These are phyloP conservation scores for Ceratocystis eucalypticola DNA, from an alignment of 2,329 filamentous ascomycete genomes.

Conservation along the genomic window DNA sequence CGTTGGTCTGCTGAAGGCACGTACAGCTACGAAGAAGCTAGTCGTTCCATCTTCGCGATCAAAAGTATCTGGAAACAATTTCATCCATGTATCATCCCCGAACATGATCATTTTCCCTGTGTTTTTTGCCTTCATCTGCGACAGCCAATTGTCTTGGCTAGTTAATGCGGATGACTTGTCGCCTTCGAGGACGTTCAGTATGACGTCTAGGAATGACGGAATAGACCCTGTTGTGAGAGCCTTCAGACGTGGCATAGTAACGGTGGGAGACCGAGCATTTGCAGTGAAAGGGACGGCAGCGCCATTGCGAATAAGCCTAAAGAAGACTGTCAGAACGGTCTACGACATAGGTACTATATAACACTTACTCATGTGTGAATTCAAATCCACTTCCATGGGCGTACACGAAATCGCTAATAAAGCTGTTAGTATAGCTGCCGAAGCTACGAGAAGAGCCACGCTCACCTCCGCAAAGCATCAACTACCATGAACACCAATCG, in stretches of 20 bases:
- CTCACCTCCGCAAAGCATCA: conserved; percentile 77
- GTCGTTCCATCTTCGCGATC: conserved; percentile 80
- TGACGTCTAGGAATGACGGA: conserved; percentile 94
- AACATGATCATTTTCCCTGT: conserved; percentile 78
- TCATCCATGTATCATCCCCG: conserved; percentile 96
- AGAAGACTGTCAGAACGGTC: neutral
- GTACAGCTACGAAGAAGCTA: conserved; percentile 93
- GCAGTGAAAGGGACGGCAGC: conserved; percentile 85
- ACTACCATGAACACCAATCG: conserved; percentile 95
- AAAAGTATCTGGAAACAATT: conserved; percentile 84
- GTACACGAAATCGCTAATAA: conserved; percentile 78
- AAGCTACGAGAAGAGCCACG: neutral
- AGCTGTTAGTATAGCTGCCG: conserved; percentile 20
- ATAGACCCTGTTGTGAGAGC: conserved; percentile 95
- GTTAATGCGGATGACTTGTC: conserved; percentile 82
- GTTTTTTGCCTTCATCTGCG: conserved; percentile 67
- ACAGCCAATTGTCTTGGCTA: conserved; percentile 87
- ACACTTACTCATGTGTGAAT: conserved; percentile 71
- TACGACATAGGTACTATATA: neutral
- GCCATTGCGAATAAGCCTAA: conserved; percentile 69
- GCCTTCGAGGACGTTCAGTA: conserved; percentile 89
- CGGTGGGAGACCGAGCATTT: conserved; percentile 88
- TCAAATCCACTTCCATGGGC: conserved; percentile 64
- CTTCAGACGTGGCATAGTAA: conserved; percentile 96
- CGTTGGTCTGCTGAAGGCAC: conserved; percentile 23